Base-by-base conservation (phyloP, 495 filamentous ascomycete genomes). In the Trichocladium antarcticum region DNA sequence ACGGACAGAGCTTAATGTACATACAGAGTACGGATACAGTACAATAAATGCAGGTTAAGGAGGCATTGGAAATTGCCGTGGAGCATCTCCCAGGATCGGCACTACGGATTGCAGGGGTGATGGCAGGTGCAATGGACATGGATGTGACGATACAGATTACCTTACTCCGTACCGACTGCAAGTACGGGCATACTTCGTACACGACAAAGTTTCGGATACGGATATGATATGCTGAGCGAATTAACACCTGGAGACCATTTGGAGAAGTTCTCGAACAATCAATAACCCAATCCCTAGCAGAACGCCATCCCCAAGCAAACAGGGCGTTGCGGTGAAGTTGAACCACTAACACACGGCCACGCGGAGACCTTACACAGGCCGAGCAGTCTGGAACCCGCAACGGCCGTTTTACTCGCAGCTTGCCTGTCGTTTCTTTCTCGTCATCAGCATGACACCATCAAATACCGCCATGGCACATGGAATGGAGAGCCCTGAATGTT, bases 201-300 rank as follows among this genome's bases (percentile, higher is more conserved):
- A 32, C 31, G 31, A 32, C 5, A 32, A 32, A 11, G 31, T 32
- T 32, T 32, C 10, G 12, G 31, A 32, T 32, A 6, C 9, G 31
- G 31, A 14, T 29, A 5, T 29, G 10, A 5, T 10, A 29, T 10
- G 5, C 27, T 5, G 5, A 10, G 27, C 27, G 31, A 10, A 4
- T 2, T 32, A 3, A 32, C 7, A 10, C 17, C 51, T 29, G 29
- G 45, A n/a, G 38, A 53, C 50, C 50, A 52, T 47, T 40, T 47
- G 42, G 49, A 57, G 9, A 40, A 40, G 12, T 57, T 59, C 54
- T 59, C 45, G 53, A 56, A 56, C 45, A 15, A 31, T 15, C 24
- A 31, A 46, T 19, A 31, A 35, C 37, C 47, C 21, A 53, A 48
- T 42, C 35, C 31, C 31, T 14, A 5, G 12, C 15, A 37, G 15